These are phyloP conservation scores for Moricandia arvensis DNA, from an alignment of 345 rosid species.

Conservation along the genomic window DNA sequence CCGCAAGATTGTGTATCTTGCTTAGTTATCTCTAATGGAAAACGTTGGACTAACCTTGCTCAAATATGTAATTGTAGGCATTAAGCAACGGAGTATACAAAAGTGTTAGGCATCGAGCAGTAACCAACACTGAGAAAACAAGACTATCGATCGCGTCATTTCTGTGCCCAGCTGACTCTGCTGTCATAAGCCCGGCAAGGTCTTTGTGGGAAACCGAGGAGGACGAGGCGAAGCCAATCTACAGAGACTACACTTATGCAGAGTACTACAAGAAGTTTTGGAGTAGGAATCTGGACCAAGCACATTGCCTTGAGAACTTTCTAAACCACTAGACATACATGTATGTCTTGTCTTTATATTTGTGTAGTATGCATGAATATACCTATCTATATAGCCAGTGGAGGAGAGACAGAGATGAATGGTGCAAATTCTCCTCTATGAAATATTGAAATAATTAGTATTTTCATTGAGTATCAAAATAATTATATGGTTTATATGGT, in stretches of 20 bases:
- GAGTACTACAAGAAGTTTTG: constrained; percentile 87
- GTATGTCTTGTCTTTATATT: neutral
- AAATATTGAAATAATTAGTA: no score
- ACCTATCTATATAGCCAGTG: neutral
- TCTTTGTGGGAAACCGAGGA: constrained; percentile 30
- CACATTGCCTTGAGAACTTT: constrained; percentile 82
- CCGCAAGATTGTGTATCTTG: no score
- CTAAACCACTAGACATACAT: constrained; percentile 33
- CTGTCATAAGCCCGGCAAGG: constrained; percentile 64
- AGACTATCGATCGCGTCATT: constrained; percentile 83
- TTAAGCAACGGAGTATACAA: constrained; percentile 78
- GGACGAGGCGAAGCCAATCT: constrained; percentile 47
- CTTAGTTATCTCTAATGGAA: no score
- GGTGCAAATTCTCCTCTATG: no score
- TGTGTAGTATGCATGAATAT: neutral
- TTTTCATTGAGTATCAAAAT: no score
- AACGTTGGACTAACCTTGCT: neutral
- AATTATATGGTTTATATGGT: no score
- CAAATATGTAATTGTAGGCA: constrained; percentile 47
- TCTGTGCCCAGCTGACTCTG: constrained; percentile 61
- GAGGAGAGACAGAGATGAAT: neutral
- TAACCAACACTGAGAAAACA: constrained; percentile 52
- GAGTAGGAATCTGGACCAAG: constrained; percentile 84
- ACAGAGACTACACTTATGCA: constrained; percentile 73
- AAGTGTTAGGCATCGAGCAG: constrained; percentile 91